Base-by-base conservation (phyloP, 1,284 basidiomycete species). In the Ganoderma multipileum region DNA sequence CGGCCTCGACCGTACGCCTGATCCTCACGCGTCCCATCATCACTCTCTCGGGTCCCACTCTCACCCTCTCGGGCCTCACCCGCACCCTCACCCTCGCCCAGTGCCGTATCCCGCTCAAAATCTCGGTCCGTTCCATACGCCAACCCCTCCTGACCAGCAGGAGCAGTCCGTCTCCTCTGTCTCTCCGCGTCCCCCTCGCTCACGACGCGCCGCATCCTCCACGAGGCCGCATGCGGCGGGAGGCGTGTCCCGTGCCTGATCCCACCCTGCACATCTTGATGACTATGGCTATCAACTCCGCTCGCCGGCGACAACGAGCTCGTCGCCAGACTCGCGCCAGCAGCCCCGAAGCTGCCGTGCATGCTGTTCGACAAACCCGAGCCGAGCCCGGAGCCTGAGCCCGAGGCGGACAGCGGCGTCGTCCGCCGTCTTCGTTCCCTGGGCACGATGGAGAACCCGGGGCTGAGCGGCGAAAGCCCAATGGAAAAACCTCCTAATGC, bases 401-500 rank as follows among this genome's bases (percentile, higher is more conserved):
- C 52, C 28, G 28, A 28, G 30, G 8, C 52, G 26, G 52, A 50
- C n/a, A 58, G 57, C 50, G 50, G 36, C 5, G 68, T 70, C 16
- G 59, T 47, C 47, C 73, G 67, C 74, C 87, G 78, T 72, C 86
- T 81, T 72, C 85, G 79, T 70, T 87, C 85, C 61, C 81, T 78
- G 33, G 89, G 89, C 59, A 88, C 82, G 64, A 92, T 84, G 30
- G 85, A 83, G 75, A 93, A 93, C 23, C 91, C 91, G 38, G 91
- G 91, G 74, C 90, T 91, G 65, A 91, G 81, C 16, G 91, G 90
- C 28, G 90, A 91, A 57, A 93, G 76, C 4, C 91, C 91, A 71
- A 93, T 93, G 71, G 90, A 89, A 79, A 93, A 88, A 8, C 91
- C 91, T 4, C 79, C 76, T 52, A 79, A 75, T 33, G 76, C 74